These are phyloP conservation scores for Solanum arcanum DNA, from an alignment of 257 asterid genomes.

Conservation along the genomic window DNA sequence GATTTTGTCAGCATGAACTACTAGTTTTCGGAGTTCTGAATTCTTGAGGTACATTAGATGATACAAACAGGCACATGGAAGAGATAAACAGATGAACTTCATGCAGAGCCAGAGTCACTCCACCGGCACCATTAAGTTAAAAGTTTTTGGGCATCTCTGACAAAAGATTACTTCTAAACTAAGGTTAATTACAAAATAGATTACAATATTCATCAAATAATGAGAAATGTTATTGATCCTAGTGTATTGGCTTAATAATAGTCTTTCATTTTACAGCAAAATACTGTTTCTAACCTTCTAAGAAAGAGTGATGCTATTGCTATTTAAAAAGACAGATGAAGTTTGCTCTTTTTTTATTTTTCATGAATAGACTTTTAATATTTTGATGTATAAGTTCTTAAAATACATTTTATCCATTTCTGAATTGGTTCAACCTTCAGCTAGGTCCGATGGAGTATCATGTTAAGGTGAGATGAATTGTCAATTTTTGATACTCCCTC, in stretches of 20 bases:
- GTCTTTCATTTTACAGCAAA: not conserved
- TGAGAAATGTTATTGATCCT: not conserved
- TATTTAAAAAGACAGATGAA: not conserved
- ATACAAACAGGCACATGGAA: not conserved
- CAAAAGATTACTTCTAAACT: not conserved
- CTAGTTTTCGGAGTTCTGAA: not conserved
- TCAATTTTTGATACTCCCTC: not conserved
- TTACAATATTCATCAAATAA: not conserved
- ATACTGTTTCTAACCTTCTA: not conserved
- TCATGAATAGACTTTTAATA: fast-evolving
- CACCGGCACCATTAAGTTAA: not conserved
- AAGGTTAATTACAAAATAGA: not conserved
- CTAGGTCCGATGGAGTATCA: not conserved
- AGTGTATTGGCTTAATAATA: not conserved
- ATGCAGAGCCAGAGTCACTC: not conserved
- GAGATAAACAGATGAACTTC: not conserved
- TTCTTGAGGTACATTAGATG: not conserved
- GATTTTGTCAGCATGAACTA: not conserved
- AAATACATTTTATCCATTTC: not conserved
- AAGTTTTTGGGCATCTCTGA: not conserved
- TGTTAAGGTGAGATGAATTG: not conserved
- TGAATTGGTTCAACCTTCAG: not conserved
- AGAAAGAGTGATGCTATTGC: not conserved
- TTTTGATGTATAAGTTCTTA: not conserved
- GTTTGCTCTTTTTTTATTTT: not conserved